A percentile compares a stretch with the other conserved stretches of the same genome.
Evolutionary conservation across 495 filamentous ascomycete genomes (phyloP).

Genomic region (Penicillium verhagenii): DNA sequence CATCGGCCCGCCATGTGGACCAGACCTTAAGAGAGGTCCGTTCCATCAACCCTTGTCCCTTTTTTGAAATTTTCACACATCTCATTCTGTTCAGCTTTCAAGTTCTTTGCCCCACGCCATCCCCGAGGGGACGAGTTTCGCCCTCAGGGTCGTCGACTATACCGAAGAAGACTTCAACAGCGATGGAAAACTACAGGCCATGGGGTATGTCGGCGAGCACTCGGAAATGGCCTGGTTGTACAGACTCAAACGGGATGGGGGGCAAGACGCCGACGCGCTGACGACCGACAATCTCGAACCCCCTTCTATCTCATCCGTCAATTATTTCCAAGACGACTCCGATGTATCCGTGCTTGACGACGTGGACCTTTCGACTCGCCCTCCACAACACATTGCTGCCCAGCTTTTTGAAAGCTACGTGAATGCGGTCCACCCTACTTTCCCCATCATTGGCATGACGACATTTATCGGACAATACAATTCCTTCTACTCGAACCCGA

Average conservation of each 20-base stretch:
- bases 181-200: slow-evolving; percentile 45
- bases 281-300: slow-evolving; percentile 22
- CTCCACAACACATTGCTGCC: slow-evolving; percentile 50
- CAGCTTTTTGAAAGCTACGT: slow-evolving; percentile 56
- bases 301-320: slow-evolving; percentile 38
- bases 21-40: slow-evolving; percentile 26
- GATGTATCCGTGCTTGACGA: slow-evolving; percentile 39
- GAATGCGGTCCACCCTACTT: slow-evolving; percentile 52
- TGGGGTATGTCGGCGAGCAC: slow-evolving; percentile 62
- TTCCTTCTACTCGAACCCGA: slow-evolving; percentile 34
- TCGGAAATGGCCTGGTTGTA: slow-evolving; percentile 63
- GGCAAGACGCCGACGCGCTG: slow-evolving; percentile 16
- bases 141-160: slow-evolving; percentile 50
- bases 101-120: slow-evolving; percentile 1
- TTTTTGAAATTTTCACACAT: background rate
- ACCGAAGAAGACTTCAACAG: slow-evolving; percentile 59
- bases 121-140: slow-evolving; percentile 33
- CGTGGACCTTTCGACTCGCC: slow-evolving; percentile 49
- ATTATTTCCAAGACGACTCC: slow-evolving; percentile 59
- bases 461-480: slow-evolving; percentile 43
- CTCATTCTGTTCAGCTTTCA: background rate
- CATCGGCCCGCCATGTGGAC: slow-evolving; percentile 36
- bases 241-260: slow-evolving; percentile 41
- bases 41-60: background rate
- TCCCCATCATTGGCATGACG: slow-evolving; percentile 57